Base-by-base conservation (phyloP, 805 yeast species). In the Myxozyma melibiosi region DNA sequence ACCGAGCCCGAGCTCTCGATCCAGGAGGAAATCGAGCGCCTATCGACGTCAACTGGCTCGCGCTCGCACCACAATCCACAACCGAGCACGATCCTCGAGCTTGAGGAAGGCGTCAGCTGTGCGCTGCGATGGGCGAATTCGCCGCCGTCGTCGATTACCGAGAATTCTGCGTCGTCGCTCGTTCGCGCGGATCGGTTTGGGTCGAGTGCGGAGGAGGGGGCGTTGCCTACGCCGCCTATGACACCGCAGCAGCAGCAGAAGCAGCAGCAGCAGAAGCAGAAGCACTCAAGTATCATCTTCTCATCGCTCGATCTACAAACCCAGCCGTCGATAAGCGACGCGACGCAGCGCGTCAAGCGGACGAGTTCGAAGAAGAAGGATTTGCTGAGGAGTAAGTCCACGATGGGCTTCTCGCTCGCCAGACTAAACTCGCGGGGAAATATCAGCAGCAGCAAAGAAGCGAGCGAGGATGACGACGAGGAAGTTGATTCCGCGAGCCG, bases 81-180 rank as follows among this genome's bases (percentile, higher is more conserved):
- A 6, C 37, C 35, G 9, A 27, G 31, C 13, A 25, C 35, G 20
- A 49, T 43, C 20, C 25, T 51, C 8, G 49, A 51, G 30, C 25
- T 51, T n/a, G 55, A 51, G 13, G 55, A 51, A 11, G 46, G 31
- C 18, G 28, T 51, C 8, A 41, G 48, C 14, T n/a, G 31, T 6
- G 55, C 55, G 11, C n/a, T 51, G 22, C 31, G 34, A 24, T 51
- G 55, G 55, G 55, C 55, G n/a, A 43, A 42, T 30, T 30, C 37
- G 14, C 47, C 47, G 20, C 33, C 33, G 13, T 25, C 45, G 9
- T 27, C 47, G 34, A 18, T 30, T 16, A 13, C 47, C 2, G 2
- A 18, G n/a, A 20, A 3, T 2, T 4, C 13, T 6, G 13, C 34
- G 8, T 18, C 31, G 6, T 35, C 47, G 25, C 25, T 25, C 14